Base-by-base conservation (phyloP, 108 stramenopile species). In the Cylindrotheca fusiformis region DNA sequence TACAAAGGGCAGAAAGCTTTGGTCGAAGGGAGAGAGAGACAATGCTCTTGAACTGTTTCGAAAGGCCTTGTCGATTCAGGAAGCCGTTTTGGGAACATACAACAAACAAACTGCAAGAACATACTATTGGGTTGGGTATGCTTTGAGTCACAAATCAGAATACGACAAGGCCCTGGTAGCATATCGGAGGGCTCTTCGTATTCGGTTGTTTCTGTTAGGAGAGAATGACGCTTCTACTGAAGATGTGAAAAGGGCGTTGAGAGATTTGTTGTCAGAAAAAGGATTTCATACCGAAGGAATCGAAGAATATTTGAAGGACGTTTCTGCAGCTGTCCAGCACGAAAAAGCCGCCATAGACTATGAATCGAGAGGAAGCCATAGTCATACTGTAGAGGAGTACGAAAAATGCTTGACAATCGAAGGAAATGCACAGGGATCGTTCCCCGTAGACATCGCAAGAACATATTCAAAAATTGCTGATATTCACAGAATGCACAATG, bases 31-130 rank as follows among this genome's bases (percentile, higher is more conserved):
- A 8, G 55, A 55, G 5, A 30, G 22, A 18, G 55, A 55, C 17
- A 22, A 55, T 6, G 55, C 55, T 30, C 28, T 55, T 5, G 55
- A 30, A 5, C 25, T 55, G 6, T 55, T 55, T 27, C 55, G 55
- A 27, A 55, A 55, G n/a, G 12, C 55, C 6, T 8, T 55, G 5
- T 22, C 55, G 12, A 55, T 55, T 27, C 55, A 55, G 28, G 55
- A 55, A 55, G 25, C 55, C 5, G 26, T 29, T 30, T 29, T 55
- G 55, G 55, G 29, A n/a, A 55, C 8, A 29, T 55, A 55, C 29
- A 14, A 55, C 22, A 27, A 55, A 8, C 12, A 55, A 4, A 31
- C 29, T 4, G 55, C 55, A 14, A 55, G 50, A 51, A 51, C 50
- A 22, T 51, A 51, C n/a, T 51, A 51, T 19, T 51, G 50, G 50